Conservation (phyloP, 129 eudicot species). For the Ambrosia trifida region DNA sequence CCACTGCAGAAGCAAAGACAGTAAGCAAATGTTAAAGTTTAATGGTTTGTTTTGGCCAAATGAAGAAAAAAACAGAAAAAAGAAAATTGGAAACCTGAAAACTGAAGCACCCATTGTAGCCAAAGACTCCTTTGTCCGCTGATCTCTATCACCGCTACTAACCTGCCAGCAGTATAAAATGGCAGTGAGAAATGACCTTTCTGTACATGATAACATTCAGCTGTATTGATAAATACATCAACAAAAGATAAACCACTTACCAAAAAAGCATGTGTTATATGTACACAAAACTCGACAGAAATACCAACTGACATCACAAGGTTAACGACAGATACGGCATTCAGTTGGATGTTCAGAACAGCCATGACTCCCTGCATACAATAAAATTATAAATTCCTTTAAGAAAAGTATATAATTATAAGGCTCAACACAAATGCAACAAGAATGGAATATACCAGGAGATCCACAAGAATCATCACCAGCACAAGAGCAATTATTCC, state of each 20-base stretch:
- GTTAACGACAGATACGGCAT: constrained; percentile 96
- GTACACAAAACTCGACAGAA: constrained; percentile 96
- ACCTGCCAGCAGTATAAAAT: constrained; percentile 43
- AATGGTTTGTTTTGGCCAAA: not conserved
- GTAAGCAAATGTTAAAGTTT: not conserved
- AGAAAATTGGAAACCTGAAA: constrained; percentile 57
- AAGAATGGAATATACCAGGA: constrained; percentile 58
- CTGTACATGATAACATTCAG: not conserved
- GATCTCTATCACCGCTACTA: constrained; percentile 81
- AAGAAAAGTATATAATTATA: not conserved
- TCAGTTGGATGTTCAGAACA: constrained; percentile 83
- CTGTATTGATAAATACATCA: not conserved
- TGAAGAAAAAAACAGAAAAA: not conserved
- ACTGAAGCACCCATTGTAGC: constrained; percentile 99
- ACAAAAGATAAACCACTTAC: constrained; percentile 34
- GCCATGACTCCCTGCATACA: constrained; percentile 93
- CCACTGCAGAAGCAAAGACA: constrained; percentile 66
- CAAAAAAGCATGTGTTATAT: constrained; percentile 98
- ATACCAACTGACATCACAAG: constrained; percentile 97
- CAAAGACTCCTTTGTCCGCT: constrained; percentile 85
- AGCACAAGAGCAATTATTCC: constrained; percentile 76
- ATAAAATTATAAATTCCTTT: not conserved
- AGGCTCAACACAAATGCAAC: not conserved
- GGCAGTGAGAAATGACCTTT: constrained; percentile 21
- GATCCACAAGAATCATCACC: constrained; percentile 89